Evolutionary conservation across 306 rosid species (phyloP).

Genomic region (Vicia faba): DNA sequence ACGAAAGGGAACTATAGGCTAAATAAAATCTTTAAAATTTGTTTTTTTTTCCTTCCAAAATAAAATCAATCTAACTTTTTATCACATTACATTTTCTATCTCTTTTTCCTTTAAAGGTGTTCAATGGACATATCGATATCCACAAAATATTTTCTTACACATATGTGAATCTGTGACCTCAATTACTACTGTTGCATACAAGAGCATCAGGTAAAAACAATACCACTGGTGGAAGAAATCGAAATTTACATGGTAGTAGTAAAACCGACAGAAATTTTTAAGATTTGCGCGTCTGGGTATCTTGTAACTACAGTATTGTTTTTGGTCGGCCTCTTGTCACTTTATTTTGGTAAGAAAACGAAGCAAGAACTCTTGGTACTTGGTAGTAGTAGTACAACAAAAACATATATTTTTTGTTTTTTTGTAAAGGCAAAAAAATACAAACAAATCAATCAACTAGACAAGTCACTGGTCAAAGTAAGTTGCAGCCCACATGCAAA

Average conservation of each 20-base stretch:
- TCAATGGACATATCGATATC: too few species aligned
- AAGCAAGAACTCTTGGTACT: slow-evolving; percentile 2
- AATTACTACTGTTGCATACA: slow-evolving; percentile 30
- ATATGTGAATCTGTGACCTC: slow-evolving; percentile 34
- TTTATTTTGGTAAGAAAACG: slow-evolving; percentile 11
- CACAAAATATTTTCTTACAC: too few species aligned
- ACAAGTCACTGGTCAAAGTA: slow-evolving; percentile 51
- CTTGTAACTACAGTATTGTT: slow-evolving; percentile 32
- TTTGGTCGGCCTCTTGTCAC: background rate
- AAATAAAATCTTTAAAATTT: too few species aligned
- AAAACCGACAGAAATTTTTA: slow-evolving; percentile 14
- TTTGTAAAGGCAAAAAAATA: too few species aligned
- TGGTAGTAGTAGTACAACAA: too few species aligned
- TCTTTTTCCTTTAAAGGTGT: too few species aligned
- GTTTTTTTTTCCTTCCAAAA: too few species aligned
- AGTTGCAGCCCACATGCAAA: slow-evolving; percentile 46
- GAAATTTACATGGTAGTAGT: background rate
- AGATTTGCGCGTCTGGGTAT: slow-evolving; percentile 41
- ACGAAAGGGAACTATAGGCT: too few species aligned
- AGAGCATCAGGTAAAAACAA: slow-evolving; percentile 39
- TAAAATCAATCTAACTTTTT: too few species aligned
- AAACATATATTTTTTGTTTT: too few species aligned
- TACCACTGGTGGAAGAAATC: slow-evolving; percentile 32
- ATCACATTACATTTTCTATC: too few species aligned
- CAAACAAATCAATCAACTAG: background rate